Conservation (phyloP, 768 basidiomycete species). For the Serendipita vermifera region DNA sequence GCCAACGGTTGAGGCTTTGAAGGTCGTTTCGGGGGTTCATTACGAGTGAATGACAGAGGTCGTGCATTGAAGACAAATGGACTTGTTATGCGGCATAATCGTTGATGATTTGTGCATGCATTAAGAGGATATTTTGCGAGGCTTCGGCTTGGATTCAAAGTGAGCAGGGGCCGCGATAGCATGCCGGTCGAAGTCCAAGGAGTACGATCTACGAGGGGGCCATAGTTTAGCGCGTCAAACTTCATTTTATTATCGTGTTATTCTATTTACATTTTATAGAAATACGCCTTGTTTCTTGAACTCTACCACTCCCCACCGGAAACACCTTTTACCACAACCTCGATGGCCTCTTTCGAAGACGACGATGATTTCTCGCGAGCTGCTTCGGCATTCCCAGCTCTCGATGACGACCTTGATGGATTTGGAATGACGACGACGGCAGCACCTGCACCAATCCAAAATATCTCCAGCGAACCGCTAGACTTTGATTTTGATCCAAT, state of each 20-base stretch:
- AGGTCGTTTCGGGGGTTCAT: slow-evolving; percentile 4
- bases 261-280: no score
- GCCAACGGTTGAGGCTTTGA: slow-evolving; percentile 16
- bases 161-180: no score
- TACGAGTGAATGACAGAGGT: slow-evolving; percentile 1
- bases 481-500: slow-evolving; percentile 50
- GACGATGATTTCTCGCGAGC: slow-evolving; percentile 73
- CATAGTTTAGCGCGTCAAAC: no score
- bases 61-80: background rate
- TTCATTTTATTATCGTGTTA: no score
- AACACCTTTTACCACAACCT: background rate
- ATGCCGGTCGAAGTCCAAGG: no score
- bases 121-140: no score
- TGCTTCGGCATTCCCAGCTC: slow-evolving; percentile 76
- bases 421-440: slow-evolving; percentile 33
- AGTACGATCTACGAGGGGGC: no score
- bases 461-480: slow-evolving; percentile 13
- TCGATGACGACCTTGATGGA: slow-evolving; percentile 49
- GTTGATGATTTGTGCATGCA: slow-evolving; percentile 4
- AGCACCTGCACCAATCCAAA: slow-evolving; percentile 6
- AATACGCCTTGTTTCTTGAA: no score
- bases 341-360: slow-evolving; percentile 23
- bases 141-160: no score
- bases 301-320: no score
- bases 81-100: no score